Conservation (phyloP, 2,329 filamentous ascomycete species). For the Trichoderma polysporum region DNA sequence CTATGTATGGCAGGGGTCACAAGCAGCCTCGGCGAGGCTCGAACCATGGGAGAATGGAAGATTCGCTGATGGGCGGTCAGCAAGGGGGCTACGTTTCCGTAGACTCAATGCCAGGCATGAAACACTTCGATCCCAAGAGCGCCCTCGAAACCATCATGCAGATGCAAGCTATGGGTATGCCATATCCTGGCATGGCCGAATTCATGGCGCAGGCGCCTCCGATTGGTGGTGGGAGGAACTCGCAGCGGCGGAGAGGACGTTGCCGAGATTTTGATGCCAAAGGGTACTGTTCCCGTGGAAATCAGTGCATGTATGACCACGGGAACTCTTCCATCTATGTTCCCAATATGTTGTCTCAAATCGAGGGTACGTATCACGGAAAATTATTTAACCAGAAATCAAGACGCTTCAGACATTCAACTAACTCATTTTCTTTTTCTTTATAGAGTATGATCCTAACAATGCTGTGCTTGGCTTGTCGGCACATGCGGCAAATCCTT, state of each 20-base stretch:
- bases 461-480: constrained; percentile 31
- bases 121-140: constrained; percentile 57
- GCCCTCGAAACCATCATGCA: constrained; percentile 62
- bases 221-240: constrained; percentile 24
- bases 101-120: constrained; percentile 32
- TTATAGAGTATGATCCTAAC: constrained; percentile 37
- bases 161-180: constrained; percentile 58
- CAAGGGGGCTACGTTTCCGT: constrained; percentile 8
- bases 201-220: constrained; percentile 33
- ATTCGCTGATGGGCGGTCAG: constrained; percentile 26
- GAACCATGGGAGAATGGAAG: constrained; percentile 30
- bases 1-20: constrained; percentile 42
- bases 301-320: constrained; percentile 68
- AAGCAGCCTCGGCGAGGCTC: constrained; percentile 62
- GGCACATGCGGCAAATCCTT: constrained; percentile 25
- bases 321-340: constrained; percentile 51
- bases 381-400: background rate
- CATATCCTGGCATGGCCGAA: constrained; percentile 42
- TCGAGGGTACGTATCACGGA: constrained; percentile 29
- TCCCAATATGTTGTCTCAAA: constrained; percentile 27
- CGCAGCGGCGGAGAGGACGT: constrained; percentile 41
- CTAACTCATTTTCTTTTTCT: constrained; percentile 20
- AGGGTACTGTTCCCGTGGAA: constrained; percentile 68
- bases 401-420: background rate
- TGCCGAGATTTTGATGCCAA: constrained; percentile 73